Conservation (phyloP, 345 rosid genomes). For the Punica granatum region DNA sequence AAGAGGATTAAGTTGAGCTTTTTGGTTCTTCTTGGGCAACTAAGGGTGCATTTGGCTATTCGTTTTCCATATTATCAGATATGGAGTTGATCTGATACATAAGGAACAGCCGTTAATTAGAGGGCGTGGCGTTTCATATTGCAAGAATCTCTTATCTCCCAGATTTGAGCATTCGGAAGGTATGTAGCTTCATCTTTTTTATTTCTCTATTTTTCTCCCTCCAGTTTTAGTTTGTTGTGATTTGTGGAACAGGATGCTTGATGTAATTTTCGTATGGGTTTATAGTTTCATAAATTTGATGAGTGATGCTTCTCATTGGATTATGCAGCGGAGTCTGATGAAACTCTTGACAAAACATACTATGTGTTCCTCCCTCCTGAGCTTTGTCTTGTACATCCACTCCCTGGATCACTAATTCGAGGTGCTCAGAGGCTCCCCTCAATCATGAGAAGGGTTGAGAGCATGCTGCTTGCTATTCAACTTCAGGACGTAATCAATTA, state of each 20-base stretch:
- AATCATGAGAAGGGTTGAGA: slow-evolving; percentile 95
- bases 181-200: slow-evolving; percentile 9
- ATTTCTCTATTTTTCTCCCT: background rate
- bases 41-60: slow-evolving; percentile 39
- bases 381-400: slow-evolving; percentile 87
- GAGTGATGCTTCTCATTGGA: slow-evolving; percentile 1
- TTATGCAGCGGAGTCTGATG: slow-evolving; percentile 67
- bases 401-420: slow-evolving; percentile 88
- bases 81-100: slow-evolving; percentile 73
- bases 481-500: slow-evolving; percentile 61
- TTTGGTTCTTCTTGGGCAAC: slow-evolving; percentile 45
- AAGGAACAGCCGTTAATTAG: slow-evolving; percentile 78
- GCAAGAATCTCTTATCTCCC: slow-evolving; percentile 94
- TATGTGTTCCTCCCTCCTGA: slow-evolving; percentile 95
- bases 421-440: slow-evolving; percentile 98
- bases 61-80: slow-evolving; percentile 42
- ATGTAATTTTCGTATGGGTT: background rate
- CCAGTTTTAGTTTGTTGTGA: background rate
- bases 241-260: background rate
- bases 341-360: slow-evolving; percentile 70
- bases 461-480: slow-evolving; percentile 90
- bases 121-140: slow-evolving; percentile 97
- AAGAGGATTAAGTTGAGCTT: slow-evolving; percentile 35
- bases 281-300: background rate
- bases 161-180: slow-evolving; percentile 90